phyloP scores from a whole-genome alignment of 805 yeast species.

The Kurtzmaniella fragi region DNA sequence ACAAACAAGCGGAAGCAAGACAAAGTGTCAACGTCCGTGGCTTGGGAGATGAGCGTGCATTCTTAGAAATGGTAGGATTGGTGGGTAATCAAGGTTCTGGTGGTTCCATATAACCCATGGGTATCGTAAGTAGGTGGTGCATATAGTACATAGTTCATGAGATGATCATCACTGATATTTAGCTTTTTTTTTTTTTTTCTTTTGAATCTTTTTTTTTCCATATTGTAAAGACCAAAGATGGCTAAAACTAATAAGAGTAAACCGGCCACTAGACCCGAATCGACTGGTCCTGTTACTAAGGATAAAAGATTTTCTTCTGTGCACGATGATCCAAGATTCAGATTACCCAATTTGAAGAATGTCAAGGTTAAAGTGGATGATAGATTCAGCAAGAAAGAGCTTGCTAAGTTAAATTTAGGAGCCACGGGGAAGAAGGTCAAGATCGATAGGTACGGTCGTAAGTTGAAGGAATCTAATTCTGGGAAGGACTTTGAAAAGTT shows the following conservation, averaged over 20 bases:
- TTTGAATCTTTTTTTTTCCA: constrained; percentile 1
- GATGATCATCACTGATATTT: too few species aligned
- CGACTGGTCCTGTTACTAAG: constrained; percentile 32
- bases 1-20: constrained; percentile 74
- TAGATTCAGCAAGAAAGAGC: constrained; percentile 68
- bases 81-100: constrained; percentile 46
- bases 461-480: constrained; percentile 43
- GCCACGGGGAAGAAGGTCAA: constrained; percentile 52
- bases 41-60: constrained; percentile 77
- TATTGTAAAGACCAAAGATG: constrained; percentile 7
- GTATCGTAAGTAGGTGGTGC: background rate
- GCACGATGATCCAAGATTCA: constrained; percentile 85
- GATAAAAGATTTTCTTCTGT: constrained; percentile 80
- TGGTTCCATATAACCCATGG: constrained; percentile 37
- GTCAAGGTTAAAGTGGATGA: constrained; percentile 77
- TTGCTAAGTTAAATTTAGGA: constrained; percentile 42
- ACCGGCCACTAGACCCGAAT: constrained; percentile 1
- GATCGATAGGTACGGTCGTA: constrained; percentile 87
- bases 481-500: constrained; percentile 57
- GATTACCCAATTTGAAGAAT: constrained; percentile 62
- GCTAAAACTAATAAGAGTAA: constrained; percentile 6
- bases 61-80: constrained; percentile 77
- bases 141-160: background rate
- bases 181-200: too few species aligned
- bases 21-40: constrained; percentile 61